Conservation (phyloP, 495 filamentous ascomycete species). For the Gamarada debralockiae region DNA sequence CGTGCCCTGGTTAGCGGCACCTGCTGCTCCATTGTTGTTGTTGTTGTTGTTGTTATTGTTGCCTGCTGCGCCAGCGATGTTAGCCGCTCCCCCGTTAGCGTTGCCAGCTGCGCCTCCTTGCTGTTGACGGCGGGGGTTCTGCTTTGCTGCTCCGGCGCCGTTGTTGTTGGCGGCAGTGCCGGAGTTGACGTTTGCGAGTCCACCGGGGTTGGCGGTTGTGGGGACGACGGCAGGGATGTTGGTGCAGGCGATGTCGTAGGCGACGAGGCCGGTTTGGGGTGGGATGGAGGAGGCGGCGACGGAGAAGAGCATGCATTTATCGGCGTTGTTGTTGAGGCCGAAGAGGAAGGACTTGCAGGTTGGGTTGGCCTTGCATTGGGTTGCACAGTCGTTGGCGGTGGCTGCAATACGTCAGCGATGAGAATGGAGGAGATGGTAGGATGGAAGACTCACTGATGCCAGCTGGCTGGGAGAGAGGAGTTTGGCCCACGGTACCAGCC, state of each 20-base stretch:
- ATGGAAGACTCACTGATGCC: neutral
- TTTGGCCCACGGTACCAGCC: neutral
- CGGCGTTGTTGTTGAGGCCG: conserved; percentile 13
- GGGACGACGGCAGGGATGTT: neutral
- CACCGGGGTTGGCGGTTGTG: neutral
- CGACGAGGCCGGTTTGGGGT: neutral
- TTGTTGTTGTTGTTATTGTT: neutral
- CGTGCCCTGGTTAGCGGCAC: neutral
- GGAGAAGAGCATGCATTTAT: conserved; percentile 12
- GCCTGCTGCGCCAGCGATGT: no score
- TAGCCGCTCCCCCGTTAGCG: no score
- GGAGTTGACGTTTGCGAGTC: neutral
- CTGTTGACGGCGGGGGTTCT: no score
- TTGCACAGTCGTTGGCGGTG: conserved; percentile 4
- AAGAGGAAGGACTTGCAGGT: conserved; percentile 19
- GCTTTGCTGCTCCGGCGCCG: neutral
- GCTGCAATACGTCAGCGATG: neutral
- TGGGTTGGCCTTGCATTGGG: conserved; percentile 16
- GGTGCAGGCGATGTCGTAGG: neutral
- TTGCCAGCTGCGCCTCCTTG: no score
- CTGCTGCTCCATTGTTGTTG: neutral
- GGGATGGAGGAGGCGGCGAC: neutral
- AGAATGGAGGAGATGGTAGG: neutral
- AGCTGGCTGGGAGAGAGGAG: neutral
- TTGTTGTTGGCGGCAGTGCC: neutral